Conservation (phyloP, 352 stramenopile genomes). For the Pythium aphanidermatum region DNA sequence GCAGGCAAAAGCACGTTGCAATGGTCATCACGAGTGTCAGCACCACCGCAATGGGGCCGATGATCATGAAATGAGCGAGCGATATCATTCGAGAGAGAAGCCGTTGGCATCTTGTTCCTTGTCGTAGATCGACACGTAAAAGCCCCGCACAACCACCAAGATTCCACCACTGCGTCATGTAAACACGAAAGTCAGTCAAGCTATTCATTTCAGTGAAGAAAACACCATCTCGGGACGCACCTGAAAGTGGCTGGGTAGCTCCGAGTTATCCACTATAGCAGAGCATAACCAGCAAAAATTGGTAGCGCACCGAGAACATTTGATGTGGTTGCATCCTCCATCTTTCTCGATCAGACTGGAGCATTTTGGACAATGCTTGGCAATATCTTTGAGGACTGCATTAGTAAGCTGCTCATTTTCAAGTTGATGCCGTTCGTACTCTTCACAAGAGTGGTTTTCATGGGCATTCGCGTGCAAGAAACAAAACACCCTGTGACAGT, state of each 20-base stretch:
- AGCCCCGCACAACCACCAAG: constrained; percentile 9
- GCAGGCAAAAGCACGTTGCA: constrained; percentile 7
- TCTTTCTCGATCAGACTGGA: constrained; percentile 50
- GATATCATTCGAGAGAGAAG: constrained; percentile 2
- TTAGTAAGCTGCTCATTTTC: constrained; percentile 27
- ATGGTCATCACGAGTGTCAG: constrained; percentile 7
- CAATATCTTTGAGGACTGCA: constrained; percentile 24
- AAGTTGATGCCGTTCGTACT: constrained; percentile 33
- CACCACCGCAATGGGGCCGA: constrained; percentile 6
- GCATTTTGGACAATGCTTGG: constrained; percentile 52
- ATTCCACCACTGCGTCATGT: constrained; percentile 12
- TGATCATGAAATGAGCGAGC: constrained; percentile 11
- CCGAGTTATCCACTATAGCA: constrained; percentile 32
- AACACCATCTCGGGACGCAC: neutral
- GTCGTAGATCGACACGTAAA: constrained; percentile 4
- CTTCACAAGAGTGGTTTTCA: constrained; percentile 44
- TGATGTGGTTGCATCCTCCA: constrained; percentile 62
- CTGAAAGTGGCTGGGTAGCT: constrained; percentile 12
- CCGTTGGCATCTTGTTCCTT: constrained; percentile 5
- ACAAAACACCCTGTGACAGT: constrained; percentile 63
- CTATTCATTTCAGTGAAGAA: neutral
- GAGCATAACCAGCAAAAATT: constrained; percentile 69
- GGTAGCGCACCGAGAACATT: constrained; percentile 33
- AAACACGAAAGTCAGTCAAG: neutral
- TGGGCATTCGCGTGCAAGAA: constrained; percentile 87